Base-by-base conservation (phyloP, 495 filamentous ascomycete species). In the Talaromyces liani region DNA sequence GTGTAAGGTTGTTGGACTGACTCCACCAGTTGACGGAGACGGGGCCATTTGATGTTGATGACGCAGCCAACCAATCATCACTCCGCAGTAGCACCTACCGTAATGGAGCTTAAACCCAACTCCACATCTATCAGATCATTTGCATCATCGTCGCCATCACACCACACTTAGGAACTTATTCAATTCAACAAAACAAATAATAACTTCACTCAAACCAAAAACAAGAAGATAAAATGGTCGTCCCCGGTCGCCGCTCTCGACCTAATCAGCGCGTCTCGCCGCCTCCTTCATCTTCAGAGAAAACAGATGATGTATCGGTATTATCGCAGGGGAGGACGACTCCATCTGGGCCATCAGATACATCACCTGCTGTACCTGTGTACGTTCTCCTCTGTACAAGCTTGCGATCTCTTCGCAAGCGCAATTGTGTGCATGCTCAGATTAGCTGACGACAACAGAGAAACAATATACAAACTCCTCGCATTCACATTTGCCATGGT, bases 401-500 rank as follows among this genome's bases (percentile, higher is more conserved):
- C n/a, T n/a, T n/a, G n/a, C n/a, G n/a, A n/a, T n/a, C n/a, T n/a
- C n/a, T 16, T 41, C n/a, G 36, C 34, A 14, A 16, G 3, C 0
- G 36, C 4, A 41, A 41, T 29, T 41, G 36, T 5, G 1, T 39
- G 14, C 16, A 51, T 20, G 27, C 7, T 24, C 27, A 39, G n/a
- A 49, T 10, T 12, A 36, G 16, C 54, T 63, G 55, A 54, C n/a
- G 14, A 49, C 2, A 18, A 29, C 61, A 98, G 94, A 41, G 77
- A 87, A 69, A 91, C 97, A 59, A 95, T 99, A 61, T 77, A 86
- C 64, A 98, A 97, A 75, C 84, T 99, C 7, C 80, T 97, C 7
- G 86, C 83, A 61, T 97, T 97, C 76, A 94, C 93, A 6, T 79
- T 91, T 14, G 94, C 91, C 66, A 98, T 98, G 94, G 82, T 97